Evolutionary conservation across 2,329 filamentous ascomycete species (phyloP).

Genomic region (Tolypocladium amazonense): DNA sequence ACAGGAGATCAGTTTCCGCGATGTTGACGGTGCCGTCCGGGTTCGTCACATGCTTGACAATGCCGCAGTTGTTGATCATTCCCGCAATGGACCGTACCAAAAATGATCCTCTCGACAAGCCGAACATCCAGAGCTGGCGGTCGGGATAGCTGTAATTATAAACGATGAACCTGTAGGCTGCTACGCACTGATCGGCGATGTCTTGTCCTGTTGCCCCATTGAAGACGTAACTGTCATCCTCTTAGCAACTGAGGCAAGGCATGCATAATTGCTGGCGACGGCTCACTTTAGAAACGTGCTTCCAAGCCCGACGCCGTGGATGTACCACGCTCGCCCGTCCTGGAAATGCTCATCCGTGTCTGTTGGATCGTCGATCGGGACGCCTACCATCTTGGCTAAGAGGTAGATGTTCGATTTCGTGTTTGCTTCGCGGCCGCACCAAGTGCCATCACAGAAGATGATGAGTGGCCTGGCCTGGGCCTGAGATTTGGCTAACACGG

Average conservation of each 20-base stretch:
- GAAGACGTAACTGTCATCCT: not conserved
- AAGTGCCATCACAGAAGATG: constrained; percentile 11
- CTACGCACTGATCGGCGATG: not conserved
- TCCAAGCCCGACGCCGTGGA: not conserved
- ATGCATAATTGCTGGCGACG: not conserved
- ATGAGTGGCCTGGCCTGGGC: not conserved
- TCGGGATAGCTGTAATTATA: constrained; percentile 9
- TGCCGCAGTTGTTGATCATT: constrained; percentile 19
- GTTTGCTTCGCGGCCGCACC: constrained; percentile 9
- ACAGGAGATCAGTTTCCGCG: not conserved
- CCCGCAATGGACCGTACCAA: constrained; percentile 13
- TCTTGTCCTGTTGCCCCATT: not conserved
- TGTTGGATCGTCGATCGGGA: not conserved
- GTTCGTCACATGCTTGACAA: constrained; percentile 7
- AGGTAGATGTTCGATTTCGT: constrained; percentile 8
- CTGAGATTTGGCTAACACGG: not conserved
- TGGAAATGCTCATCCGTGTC: not conserved
- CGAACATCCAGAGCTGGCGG: constrained; percentile 15
- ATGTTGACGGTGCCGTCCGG: constrained; percentile 3
- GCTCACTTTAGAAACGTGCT: not conserved
- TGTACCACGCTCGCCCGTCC: not conserved
- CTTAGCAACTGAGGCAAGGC: not conserved
- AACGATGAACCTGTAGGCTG: constrained; percentile 8
- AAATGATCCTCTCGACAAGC: constrained; percentile 14
- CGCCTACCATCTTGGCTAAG: constrained; percentile 4